A percentile compares a stretch with the other conserved stretches of the same genome.
Evolutionary conservation across 208 protist genomes (phyloP).

Genomic region (Vickermania ingenoplastis): DNA sequence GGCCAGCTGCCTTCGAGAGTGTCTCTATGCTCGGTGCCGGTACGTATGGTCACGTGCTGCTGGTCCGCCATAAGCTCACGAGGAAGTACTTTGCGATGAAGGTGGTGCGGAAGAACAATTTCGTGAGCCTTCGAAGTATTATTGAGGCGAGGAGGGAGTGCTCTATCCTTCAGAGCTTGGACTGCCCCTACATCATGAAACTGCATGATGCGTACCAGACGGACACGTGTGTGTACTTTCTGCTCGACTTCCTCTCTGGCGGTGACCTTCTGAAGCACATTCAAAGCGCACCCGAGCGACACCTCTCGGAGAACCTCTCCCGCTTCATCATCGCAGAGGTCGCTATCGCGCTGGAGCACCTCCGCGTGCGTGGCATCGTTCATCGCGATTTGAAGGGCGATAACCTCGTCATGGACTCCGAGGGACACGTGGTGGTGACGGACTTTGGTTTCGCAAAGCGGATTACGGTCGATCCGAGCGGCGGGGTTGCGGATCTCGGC

Average conservation of each 20-base stretch:
- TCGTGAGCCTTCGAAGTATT: conserved; percentile 45
- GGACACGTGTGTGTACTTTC: conserved; percentile 73
- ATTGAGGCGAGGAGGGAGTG: conserved; percentile 63
- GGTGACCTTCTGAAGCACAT: conserved; percentile 92
- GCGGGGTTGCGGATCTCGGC: conserved; percentile 22
- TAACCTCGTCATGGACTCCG: conserved; percentile 73
- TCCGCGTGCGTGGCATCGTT: conserved; percentile 66
- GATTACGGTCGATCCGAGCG: conserved; percentile 24
- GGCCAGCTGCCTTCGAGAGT: conserved; percentile 38
- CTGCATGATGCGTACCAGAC: conserved; percentile 80
- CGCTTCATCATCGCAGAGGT: conserved; percentile 90
- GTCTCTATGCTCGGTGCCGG: conserved; percentile 59
- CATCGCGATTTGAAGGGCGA: conserved; percentile 87
- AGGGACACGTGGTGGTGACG: conserved; percentile 68
- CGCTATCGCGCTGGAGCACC: conserved; percentile 70
- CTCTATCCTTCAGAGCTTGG: conserved; percentile 40
- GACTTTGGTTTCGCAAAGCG: conserved; percentile 86
- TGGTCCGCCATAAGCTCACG: conserved; percentile 53
- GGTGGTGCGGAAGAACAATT: conserved; percentile 48
- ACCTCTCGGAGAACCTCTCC: conserved; percentile 40
- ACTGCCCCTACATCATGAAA: conserved; percentile 84
- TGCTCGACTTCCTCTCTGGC: conserved; percentile 89
- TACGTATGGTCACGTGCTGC: conserved; percentile 63
- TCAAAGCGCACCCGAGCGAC: conserved; percentile 30
- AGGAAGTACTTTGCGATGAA: conserved; percentile 63